Percentiles rank a stretch among this genome's conserved stretches.
Evolutionary conservation across 148 eudicot species (phyloP).

Genomic region (Selenicereus undatus): DNA sequence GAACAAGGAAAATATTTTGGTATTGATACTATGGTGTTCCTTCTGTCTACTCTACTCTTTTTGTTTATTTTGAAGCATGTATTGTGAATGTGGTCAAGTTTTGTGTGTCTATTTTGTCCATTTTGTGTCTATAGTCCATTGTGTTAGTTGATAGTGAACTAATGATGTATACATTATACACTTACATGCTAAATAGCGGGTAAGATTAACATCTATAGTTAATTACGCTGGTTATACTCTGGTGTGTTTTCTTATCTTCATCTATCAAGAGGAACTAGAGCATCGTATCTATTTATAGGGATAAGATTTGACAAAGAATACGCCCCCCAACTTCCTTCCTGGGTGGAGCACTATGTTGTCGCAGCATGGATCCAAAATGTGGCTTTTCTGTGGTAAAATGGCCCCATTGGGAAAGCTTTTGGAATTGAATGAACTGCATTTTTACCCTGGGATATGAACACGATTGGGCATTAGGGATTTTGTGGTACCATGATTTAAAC

Average conservation of each 20-base stretch:
- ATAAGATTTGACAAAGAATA: too few relatives aligned
- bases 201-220: background rate
- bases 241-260: background rate
- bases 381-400: too few relatives aligned
- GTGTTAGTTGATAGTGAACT: background rate
- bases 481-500: too few relatives aligned
- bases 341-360: too few relatives aligned
- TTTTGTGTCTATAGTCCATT: background rate
- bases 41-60: conserved; percentile 17
- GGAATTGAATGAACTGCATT: too few relatives aligned
- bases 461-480: too few relatives aligned
- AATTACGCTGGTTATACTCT: background rate
- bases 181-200: background rate
- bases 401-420: too few relatives aligned
- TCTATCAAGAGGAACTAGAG: too few relatives aligned
- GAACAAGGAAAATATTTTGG: conserved; percentile 68
- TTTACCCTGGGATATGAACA: too few relatives aligned
- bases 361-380: too few relatives aligned
- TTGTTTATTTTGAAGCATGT: background rate
- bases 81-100: background rate
- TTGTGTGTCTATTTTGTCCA: background rate
- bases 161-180: background rate
- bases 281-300: too few relatives aligned
- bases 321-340: too few relatives aligned
- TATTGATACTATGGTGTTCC: conserved; percentile 31